Evolutionary conservation across 768 basidiomycete genomes (phyloP), one percentile per base, ranked within the genome.

Genomic region (Auriculariales sp.): DNA sequence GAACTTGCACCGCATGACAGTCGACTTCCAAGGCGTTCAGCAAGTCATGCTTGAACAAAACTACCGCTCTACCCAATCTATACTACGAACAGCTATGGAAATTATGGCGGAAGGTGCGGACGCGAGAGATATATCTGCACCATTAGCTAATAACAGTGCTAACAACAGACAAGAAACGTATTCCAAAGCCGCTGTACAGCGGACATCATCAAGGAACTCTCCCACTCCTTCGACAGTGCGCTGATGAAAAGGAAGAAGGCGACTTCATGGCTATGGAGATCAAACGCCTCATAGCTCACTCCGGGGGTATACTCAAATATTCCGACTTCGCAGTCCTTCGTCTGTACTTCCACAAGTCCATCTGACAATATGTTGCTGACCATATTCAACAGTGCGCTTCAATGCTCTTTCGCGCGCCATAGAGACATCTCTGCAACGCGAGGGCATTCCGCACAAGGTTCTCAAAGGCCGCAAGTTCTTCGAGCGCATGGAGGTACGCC

Each of bases 391-490:
- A 88, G 86, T 94, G 33, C 75, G 90, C 27, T 88, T 79, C 57
- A 90, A 84, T 60, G 81, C 88, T 0, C 66, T 89, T 3, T 89
- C 86, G 1, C 73, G 88, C 28, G 68, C 70, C 0, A 73, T 92
- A 29, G 91, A 92, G 64, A 73, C 71, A 12, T 79, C 81, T 0
- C 63, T 94, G 22, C 86, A 88, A 58, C 79, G 74, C 53, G 77
- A 81, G 54, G 75, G 78, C n/a, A 84, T 94, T 32, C 88, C 88
- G 1, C 77, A 74, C 56, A 67, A 77, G 51, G 74, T 92, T 46
- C 71, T 92, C 2, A 81, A 78, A 19, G 88, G 88, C 0, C 83
- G 84, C 58, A 84, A 81, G 58, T 91, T 91, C 71, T 92, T 92
- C 56, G 86, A 91, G 54, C 77, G 88, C 15, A 60, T 77, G 57